These are phyloP conservation scores for Metschnikowia dekortorum DNA, from an alignment of 805 yeast species.

Conservation along the genomic window DNA sequence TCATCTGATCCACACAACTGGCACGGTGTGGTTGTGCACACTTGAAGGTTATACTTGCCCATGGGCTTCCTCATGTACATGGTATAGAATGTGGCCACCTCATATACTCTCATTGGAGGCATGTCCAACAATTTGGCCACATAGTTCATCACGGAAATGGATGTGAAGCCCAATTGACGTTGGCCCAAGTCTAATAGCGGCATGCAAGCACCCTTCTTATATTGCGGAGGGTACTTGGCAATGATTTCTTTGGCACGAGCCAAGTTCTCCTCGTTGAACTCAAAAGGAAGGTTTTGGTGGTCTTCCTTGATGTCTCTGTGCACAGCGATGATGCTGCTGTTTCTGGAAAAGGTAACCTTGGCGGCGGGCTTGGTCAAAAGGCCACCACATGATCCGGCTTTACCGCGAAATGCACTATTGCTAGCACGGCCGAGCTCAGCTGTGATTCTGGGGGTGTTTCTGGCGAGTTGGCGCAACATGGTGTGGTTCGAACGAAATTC, in stretches of 20 bases:
- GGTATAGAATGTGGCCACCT: conserved; percentile 88
- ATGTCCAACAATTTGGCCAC: conserved; percentile 79
- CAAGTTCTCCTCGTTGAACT: conserved; percentile 61
- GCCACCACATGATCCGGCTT: not conserved
- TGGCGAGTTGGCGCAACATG: conserved; percentile 22
- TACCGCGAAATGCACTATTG: not conserved
- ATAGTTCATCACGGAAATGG: conserved; percentile 84
- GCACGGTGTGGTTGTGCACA: conserved; percentile 89
- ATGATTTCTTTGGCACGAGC: conserved; percentile 68
- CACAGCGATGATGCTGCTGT: conserved; percentile 47
- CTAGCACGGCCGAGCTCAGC: not conserved
- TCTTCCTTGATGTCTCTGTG: conserved; percentile 71
- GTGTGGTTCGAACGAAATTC: not conserved
- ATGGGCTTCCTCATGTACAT: conserved; percentile 85
- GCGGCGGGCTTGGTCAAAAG: conserved; percentile 7
- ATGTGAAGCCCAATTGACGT: conserved; percentile 81
- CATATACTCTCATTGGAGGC: conserved; percentile 94
- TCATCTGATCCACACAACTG: conserved; percentile 79
- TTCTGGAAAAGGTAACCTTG: conserved; percentile 21
- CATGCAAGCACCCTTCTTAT: conserved; percentile 85
- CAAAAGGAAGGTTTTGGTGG: conserved; percentile 66
- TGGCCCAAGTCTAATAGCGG: conserved; percentile 83
- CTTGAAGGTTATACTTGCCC: conserved; percentile 79
- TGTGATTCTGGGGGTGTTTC: conserved; percentile 7
- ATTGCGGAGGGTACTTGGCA: conserved; percentile 79